Evolutionary conservation across 768 basidiomycete genomes (phyloP), one percentile per base, ranked within the genome.

Genomic region (Boletus speciosus): DNA sequence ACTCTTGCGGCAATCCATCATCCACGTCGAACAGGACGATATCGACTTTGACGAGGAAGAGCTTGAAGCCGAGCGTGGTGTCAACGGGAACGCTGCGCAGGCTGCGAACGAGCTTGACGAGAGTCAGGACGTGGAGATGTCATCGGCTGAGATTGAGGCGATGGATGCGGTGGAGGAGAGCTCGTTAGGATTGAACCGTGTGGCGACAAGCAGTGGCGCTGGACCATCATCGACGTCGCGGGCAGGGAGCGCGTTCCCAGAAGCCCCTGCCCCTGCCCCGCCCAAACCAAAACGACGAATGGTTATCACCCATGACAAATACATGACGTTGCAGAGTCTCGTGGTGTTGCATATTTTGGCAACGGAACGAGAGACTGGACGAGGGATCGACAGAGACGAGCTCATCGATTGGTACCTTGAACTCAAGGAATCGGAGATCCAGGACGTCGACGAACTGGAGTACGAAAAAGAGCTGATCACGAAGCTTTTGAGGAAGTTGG

Each of bases 1-100:
- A 40, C 85, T 99, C 19, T 77, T 99, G 12, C 85, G 91, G 25
- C 95, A 97, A 68, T 98, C 97, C 2, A 99, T 99, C 72, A 98
- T 99, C 63, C 97, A 98, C 65, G 95, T 99, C 56, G 97, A 99
- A 67, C 94, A 98, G 69, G 97, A 99, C 66, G 96, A 98, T 63
- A 86, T 99, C 65, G 93, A 97, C 67, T 90, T 98, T 70, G 97
- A 98, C 65, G 92, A 95, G 61, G 93, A 96, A 63, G 93, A 93
- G 54, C 72, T 80, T 2, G 78, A 80, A 49, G 83, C 78, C 19
- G 81, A 82, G 59, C 81, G 77, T 9, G 74, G 63, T n/a, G 70
- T 73, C 29, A 71, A 67, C 4, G 73, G 64, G 34, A 68, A 68
- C 35, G 64, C 68, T 12, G 65, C 71, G 9, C 71, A 67, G 19